These are phyloP conservation scores for Phycomyces nitens DNA, from an alignment of 192 early-diverging fungal species.

Conservation along the genomic window DNA sequence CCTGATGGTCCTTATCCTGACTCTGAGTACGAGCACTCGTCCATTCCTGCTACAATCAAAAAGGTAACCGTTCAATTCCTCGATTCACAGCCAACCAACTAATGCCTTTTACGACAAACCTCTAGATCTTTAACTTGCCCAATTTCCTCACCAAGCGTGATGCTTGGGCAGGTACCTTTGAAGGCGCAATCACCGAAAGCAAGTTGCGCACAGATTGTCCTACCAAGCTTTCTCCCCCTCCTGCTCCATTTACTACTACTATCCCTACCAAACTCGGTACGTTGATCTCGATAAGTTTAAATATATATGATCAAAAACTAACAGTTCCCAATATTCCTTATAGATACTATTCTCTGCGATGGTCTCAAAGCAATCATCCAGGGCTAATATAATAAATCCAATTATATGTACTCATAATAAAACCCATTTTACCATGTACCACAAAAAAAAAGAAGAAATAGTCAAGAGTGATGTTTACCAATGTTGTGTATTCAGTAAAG, in stretches of 20 bases:
- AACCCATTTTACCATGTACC: no score
- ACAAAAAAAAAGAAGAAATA: no score
- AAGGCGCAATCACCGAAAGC: slow-evolving; percentile 13
- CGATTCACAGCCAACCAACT: neutral
- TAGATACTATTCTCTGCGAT: slow-evolving; percentile 12
- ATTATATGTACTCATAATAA: no score
- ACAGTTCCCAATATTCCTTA: neutral
- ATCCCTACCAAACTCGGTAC: slow-evolving; percentile 3
- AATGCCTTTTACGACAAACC: no score
- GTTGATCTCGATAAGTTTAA: neutral
- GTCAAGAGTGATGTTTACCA: no score
- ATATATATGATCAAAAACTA: neutral
- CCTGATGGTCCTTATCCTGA: slow-evolving; percentile 25
- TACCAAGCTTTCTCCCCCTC: slow-evolving; percentile 5
- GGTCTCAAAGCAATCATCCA: slow-evolving; percentile 6
- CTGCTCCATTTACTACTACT: slow-evolving; percentile 2
- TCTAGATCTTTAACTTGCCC: slow-evolving; percentile 27
- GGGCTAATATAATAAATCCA: neutral
- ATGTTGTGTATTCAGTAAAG: no score
- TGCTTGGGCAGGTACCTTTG: slow-evolving; percentile 24
- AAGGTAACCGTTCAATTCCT: slow-evolving; percentile 5
- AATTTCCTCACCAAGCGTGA: slow-evolving; percentile 30
- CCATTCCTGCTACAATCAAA: slow-evolving; percentile 44
- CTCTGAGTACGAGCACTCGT: slow-evolving; percentile 47
- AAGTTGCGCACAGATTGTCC: slow-evolving; percentile 20